A percentile compares a stretch with the other conserved stretches of the same genome.
phyloP scores from a whole-genome alignment of 1,284 basidiomycete species.

The Lentinula novae-zelandiae region DNA sequence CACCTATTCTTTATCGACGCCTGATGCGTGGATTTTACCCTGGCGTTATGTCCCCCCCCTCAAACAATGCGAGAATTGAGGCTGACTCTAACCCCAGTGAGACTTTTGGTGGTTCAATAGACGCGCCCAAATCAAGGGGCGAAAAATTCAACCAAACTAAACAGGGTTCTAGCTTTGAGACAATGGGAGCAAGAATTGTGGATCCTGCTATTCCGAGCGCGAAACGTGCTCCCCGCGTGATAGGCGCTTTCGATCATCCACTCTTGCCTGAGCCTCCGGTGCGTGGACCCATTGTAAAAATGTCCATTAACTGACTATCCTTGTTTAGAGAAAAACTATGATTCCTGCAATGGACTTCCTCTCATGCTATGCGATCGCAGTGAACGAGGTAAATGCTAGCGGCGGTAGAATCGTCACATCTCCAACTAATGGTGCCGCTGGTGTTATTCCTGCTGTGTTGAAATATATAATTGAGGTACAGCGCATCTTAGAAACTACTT shows the following conservation, averaged over 20 bases:
- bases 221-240: constrained; percentile 49
- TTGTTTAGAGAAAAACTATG: constrained; percentile 67
- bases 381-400: constrained; percentile 88
- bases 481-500: background rate
- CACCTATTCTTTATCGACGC: constrained; percentile 82
- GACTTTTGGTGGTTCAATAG: constrained; percentile 39
- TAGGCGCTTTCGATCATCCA: constrained; percentile 81
- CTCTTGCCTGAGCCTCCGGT: constrained; percentile 81
- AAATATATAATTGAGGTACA: constrained; percentile 82
- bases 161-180: background rate
- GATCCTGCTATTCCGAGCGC: constrained; percentile 11
- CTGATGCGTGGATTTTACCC: constrained; percentile 87
- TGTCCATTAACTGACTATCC: constrained; percentile 8
- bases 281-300: constrained; percentile 24
- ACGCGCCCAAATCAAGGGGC: constrained; percentile 20
- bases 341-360: constrained; percentile 95
- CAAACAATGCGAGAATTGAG: constrained; percentile 40
- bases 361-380: constrained; percentile 89
- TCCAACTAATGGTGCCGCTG: constrained; percentile 86
- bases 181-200: background rate
- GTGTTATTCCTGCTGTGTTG: constrained; percentile 88
- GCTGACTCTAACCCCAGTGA: constrained; percentile 25
- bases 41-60: constrained; percentile 43
- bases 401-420: constrained; percentile 94
- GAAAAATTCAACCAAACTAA: background rate